phyloP scores from a whole-genome alignment of 2,329 filamentous ascomycete species.

The Dothideomycetes sp. region DNA sequence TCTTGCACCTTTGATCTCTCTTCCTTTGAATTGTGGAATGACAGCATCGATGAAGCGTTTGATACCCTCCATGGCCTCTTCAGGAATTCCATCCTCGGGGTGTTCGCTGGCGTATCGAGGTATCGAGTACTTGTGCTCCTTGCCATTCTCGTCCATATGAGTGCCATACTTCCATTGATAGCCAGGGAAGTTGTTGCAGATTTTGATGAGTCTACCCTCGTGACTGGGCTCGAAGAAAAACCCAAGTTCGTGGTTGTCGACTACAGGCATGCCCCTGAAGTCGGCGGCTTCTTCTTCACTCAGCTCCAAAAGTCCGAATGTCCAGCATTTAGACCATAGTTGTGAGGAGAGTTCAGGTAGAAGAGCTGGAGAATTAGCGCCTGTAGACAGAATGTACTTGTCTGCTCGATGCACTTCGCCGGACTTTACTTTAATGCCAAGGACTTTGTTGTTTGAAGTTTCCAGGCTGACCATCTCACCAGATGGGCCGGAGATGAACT shows the following conservation, averaged over 20 bases:
- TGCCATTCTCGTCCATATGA: slow-evolving; percentile 5
- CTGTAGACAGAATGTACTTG: slow-evolving; percentile 40
- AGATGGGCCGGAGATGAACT: slow-evolving; percentile 36
- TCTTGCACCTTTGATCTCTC: slow-evolving; percentile 41
- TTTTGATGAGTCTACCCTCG: slow-evolving; percentile 37
- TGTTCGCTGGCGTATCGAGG: slow-evolving; percentile 8
- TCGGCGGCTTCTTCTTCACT: slow-evolving; percentile 35
- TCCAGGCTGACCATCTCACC: slow-evolving; percentile 34
- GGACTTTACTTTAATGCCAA: slow-evolving; percentile 37
- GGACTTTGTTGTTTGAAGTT: slow-evolving; percentile 28
- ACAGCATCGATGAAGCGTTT: slow-evolving; percentile 7
- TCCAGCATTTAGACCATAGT: slow-evolving; percentile 46
- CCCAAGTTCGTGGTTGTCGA: slow-evolving; percentile 40
- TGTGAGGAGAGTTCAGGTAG: slow-evolving; percentile 42
- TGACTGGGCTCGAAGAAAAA: slow-evolving; percentile 44
- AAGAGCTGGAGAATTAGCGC: slow-evolving; percentile 39
- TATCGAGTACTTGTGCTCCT: slow-evolving; percentile 8
- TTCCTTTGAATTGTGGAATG: slow-evolving; percentile 44
- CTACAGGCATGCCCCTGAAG: slow-evolving; percentile 42
- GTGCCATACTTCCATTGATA: slow-evolving; percentile 26
- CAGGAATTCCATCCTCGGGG: slow-evolving; percentile 9
- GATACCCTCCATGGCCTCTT: slow-evolving; percentile 11
- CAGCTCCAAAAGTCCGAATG: slow-evolving; percentile 44
- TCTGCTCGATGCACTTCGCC: slow-evolving; percentile 35
- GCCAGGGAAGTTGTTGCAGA: slow-evolving; percentile 49